Evolutionary conservation across 139 green algal species (phyloP), one percentile per base, ranked within the genome.

Genomic region (Tetradesmus obliquus): DNA sequence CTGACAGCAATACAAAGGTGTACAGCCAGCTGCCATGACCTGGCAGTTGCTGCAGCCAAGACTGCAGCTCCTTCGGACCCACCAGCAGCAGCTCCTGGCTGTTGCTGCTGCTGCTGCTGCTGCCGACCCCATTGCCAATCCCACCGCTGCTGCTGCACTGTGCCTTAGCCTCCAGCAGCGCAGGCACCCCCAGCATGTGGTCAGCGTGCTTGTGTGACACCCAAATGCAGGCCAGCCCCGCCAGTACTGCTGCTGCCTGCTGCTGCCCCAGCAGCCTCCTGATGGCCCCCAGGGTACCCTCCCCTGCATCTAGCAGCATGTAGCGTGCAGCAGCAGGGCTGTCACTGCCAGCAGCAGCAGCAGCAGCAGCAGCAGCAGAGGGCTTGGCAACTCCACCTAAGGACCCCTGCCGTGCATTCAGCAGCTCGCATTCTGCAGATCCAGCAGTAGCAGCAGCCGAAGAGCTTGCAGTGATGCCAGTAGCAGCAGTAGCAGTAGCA

Each of bases 121-220:
- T 20, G n/a, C 24, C n/a, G 13, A 22, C 12, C 7, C 74, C 13
- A 22, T 71, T 69, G 51, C 20, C 19, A 17, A 3, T 87, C 3
- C 55, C 79, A 20, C 76, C 66, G 72, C 87, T 69, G 69, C 58
- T 80, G 85, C 85, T 53, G 85, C 45, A 79, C 8, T 66, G 22
- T 22, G 58, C 3, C 24, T 22, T 69, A 1, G 92, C 91, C 10
- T 91, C 81, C 24, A 98, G 91, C n/a, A 98, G 84, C 8, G 72
- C 93, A 1, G 90, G 79, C 74, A 97, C 92, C 2, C 96, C 96
- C 17, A 97, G 92, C 79, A 95, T 85, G 90, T 98, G 96, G 88
- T 98, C 96, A 20, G 97, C 96, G 87, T 99, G 97, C 84, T 96
- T 96, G 94, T 99, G 97, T 4, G 96, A 98, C 3, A 99, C 86